Percentiles rank a stretch among this genome's conserved stretches.
Conservation (phyloP, 257 asterid species). For the Rehmannia glutinosa region DNA sequence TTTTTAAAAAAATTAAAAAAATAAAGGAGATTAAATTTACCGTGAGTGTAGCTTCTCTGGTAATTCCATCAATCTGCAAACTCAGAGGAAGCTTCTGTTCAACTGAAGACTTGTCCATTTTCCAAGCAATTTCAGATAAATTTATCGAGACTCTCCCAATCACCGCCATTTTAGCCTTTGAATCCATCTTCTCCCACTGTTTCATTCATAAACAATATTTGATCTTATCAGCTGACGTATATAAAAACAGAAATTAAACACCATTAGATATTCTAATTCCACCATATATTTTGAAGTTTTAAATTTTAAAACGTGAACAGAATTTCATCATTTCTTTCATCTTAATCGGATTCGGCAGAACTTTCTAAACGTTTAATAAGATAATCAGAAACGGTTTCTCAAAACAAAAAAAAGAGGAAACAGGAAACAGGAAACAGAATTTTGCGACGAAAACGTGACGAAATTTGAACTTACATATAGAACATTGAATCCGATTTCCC, state of each 20-base stretch:
- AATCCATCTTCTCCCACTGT: constrained; percentile 41
- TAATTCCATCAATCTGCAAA: constrained; percentile 35
- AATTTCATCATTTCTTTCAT: too few species aligned
- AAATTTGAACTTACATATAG: constrained; percentile 28
- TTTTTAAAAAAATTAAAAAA: too few species aligned
- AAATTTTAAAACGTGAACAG: too few species aligned
- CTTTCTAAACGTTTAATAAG: not conserved
- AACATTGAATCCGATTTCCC: constrained; percentile 43
- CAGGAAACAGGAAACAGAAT: too few species aligned
- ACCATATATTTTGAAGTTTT: too few species aligned
- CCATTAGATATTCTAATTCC: too few species aligned
- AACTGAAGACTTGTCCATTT: constrained; percentile 25
- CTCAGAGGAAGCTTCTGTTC: constrained; percentile 46
- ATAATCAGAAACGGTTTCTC: not conserved
- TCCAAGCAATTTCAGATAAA: constrained; percentile 48
- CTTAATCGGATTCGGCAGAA: not conserved
- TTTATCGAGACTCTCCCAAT: constrained; percentile 50
- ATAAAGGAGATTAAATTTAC: constrained; percentile 24
- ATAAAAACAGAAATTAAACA: too few species aligned
- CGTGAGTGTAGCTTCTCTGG: constrained; percentile 44
- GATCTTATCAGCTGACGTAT: not conserved
- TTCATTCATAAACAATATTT: not conserved
- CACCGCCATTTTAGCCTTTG: constrained; percentile 38
- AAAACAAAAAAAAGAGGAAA: not conserved
- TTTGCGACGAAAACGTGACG: too few species aligned